Percentiles rank a stretch among this genome's conserved stretches.
These are phyloP conservation scores for Arachis monticola DNA, from an alignment of 331 rosid genomes.

Conservation along the genomic window DNA sequence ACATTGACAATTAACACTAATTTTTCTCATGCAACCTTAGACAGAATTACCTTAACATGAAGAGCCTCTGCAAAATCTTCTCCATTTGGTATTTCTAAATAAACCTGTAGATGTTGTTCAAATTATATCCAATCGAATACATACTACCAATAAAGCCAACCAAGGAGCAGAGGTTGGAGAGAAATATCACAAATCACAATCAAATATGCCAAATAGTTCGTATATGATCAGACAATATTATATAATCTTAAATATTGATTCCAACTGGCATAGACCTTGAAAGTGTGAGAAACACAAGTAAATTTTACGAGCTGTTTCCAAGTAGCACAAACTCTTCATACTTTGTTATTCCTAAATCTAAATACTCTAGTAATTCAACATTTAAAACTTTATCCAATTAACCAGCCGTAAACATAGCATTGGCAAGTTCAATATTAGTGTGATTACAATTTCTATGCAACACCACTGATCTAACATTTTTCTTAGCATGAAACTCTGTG, in stretches of 20 bases:
- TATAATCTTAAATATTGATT: neutral
- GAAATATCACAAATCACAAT: neutral
- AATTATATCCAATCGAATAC: constrained; percentile 36
- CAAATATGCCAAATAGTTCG: neutral
- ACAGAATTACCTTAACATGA: constrained; percentile 71
- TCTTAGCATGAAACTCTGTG: neutral
- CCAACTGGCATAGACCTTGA: constrained; percentile 24
- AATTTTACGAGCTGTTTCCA: constrained; percentile 3
- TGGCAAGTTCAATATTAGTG: constrained; percentile 2
- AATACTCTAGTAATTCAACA: constrained; percentile 14
- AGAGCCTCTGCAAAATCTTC: constrained; percentile 71
- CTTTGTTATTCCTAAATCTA: neutral
- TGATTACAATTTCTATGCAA: constrained; percentile 1
- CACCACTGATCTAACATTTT: constrained; percentile 28
- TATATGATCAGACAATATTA: neutral
- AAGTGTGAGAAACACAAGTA: constrained; percentile 24
- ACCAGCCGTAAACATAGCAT: neutral
- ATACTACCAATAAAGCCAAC: constrained; percentile 2
- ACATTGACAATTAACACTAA: constrained; percentile 15
- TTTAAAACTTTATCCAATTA: neutral
- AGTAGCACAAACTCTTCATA: constrained; percentile 16
- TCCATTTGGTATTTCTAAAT: constrained; percentile 88
- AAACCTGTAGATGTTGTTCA: constrained; percentile 63
- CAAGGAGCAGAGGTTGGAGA: neutral
- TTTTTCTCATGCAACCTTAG: constrained; percentile 26